Evolutionary conservation across 2,329 filamentous ascomycete species (phyloP).

Genomic region (Rhynchosporium agropyri): DNA sequence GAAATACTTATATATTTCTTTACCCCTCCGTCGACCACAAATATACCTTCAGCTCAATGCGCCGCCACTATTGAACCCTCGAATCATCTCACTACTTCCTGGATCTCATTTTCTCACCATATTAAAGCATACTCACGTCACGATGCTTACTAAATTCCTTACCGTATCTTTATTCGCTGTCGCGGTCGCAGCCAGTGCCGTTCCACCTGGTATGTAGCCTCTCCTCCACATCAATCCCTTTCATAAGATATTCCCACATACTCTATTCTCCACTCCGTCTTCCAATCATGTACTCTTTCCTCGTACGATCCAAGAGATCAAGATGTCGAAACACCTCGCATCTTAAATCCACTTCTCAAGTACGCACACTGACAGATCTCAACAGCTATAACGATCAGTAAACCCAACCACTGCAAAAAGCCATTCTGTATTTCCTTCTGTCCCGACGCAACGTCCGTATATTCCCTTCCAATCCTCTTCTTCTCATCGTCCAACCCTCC

Average conservation of each 20-base stretch:
- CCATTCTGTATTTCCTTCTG: slow-evolving; percentile 5
- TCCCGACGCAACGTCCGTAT: slow-evolving; percentile 11
- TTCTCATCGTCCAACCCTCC: background rate
- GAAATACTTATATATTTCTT: too few relatives aligned
- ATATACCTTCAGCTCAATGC: too few relatives aligned
- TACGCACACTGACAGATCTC: background rate
- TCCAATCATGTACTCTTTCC: background rate
- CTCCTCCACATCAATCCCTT: too few relatives aligned
- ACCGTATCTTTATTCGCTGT: background rate
- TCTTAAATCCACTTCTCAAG: too few relatives aligned
- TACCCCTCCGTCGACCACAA: too few relatives aligned
- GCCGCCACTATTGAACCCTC: too few relatives aligned
- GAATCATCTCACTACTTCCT: too few relatives aligned
- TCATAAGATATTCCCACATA: too few relatives aligned
- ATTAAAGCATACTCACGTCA: background rate
- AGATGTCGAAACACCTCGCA: too few relatives aligned
- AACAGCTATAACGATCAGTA: background rate
- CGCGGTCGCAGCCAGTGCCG: slow-evolving; percentile 3
- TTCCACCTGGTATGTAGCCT: slow-evolving; percentile 7
- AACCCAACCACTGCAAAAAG: slow-evolving; percentile 10
- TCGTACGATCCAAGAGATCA: too few relatives aligned
- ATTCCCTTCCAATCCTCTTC: background rate
- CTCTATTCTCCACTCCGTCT: background rate
- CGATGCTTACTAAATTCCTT: background rate
- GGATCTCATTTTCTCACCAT: too few relatives aligned